Conservation (phyloP, 805 yeast species). For the Zygotorulaspora danielsina region DNA sequence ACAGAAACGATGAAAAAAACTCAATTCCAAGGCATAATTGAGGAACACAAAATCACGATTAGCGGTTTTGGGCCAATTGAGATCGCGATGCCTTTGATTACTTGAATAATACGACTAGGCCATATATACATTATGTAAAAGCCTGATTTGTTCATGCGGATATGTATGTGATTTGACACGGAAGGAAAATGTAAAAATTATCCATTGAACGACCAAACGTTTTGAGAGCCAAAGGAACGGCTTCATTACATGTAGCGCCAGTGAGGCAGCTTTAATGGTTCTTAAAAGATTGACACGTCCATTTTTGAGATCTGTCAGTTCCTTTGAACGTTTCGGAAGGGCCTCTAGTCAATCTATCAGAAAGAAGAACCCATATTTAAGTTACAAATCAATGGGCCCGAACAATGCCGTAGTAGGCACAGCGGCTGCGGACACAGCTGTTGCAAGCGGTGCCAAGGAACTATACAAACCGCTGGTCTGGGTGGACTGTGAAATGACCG, state of each 20-base stretch:
- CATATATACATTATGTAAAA: no score
- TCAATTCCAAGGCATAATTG: no score
- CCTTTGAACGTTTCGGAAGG: neutral
- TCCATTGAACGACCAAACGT: neutral
- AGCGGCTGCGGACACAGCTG: neutral
- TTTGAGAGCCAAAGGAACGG: neutral
- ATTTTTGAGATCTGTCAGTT: neutral
- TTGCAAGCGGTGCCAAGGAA: neutral
- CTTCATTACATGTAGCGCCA: no score
- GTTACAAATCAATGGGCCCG: conserved; percentile 1
- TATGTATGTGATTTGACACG: conserved; percentile 1
- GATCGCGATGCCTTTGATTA: no score
- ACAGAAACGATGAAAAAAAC: no score
- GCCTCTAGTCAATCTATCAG: neutral
- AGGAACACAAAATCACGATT: no score
- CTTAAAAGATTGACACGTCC: neutral
- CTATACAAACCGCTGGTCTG: conserved; percentile 61
- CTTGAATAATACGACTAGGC: no score
- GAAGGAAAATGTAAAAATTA: neutral
- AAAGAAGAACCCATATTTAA: conserved; percentile 2
- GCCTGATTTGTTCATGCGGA: no score
- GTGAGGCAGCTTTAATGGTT: neutral
- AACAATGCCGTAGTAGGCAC: neutral
- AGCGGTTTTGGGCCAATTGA: no score
- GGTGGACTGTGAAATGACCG: conserved; percentile 99